Conservation (phyloP, 2,329 filamentous ascomycete genomes). For the Dactylellina leptospora region DNA sequence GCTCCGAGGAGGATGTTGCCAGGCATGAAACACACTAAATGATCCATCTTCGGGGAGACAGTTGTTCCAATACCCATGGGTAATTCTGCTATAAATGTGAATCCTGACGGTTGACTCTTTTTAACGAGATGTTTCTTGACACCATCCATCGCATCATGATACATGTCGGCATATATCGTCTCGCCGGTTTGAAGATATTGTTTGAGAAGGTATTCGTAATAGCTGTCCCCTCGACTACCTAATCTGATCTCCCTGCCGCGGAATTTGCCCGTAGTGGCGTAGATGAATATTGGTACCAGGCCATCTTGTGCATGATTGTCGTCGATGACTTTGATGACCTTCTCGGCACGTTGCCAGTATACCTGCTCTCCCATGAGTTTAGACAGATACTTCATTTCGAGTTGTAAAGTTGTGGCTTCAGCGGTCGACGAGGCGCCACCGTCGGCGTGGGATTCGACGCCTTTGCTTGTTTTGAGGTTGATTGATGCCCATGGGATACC, state of each 20-base stretch:
- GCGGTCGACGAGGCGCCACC: constrained; percentile 90
- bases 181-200: constrained; percentile 94
- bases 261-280: constrained; percentile 80
- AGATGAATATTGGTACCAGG: constrained; percentile 89
- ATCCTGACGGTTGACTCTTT: constrained; percentile 79
- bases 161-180: constrained; percentile 88
- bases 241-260: constrained; percentile 85
- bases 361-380: constrained; percentile 91
- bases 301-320: constrained; percentile 81
- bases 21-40: constrained; percentile 96
- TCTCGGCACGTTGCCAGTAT: constrained; percentile 92
- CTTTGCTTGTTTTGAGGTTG: constrained; percentile 79
- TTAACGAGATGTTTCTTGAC: constrained; percentile 92
- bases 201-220: constrained; percentile 98
- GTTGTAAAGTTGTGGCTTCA: constrained; percentile 88
- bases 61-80: constrained; percentile 72
- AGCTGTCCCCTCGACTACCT: constrained; percentile 93
- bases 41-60: constrained; percentile 93
- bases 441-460: constrained; percentile 82
- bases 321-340: constrained; percentile 89
- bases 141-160: constrained; percentile 83
- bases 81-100: constrained; percentile 90
- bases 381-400: constrained; percentile 96
- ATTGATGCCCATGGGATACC: constrained; percentile 91
- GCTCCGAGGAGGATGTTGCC: constrained; percentile 91